Base-by-base conservation (phyloP, 257 asterid genomes). In the Solanum ossicruentum region DNA sequence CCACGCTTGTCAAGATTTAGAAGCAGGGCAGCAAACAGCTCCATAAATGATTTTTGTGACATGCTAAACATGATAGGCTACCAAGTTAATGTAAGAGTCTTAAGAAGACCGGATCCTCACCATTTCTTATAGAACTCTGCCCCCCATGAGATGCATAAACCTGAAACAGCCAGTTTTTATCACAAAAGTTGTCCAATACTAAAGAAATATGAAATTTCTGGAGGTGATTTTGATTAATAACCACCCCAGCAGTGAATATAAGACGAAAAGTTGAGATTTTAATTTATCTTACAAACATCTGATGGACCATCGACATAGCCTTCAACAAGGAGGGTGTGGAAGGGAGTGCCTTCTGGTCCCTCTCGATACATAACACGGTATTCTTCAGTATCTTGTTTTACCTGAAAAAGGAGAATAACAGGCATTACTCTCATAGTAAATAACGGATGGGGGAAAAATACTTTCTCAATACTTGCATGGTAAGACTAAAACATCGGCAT, bases 241-340 rank as follows among this genome's bases (percentile, higher is more conserved):
- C 17, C 80, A n/a, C 80, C 16, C 56, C 12, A 43, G 45, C 80
- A 0, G 80, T 45, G 7, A n/a, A 84, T 51, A 79, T 5, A 80
- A 85, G 13, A 11, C 75, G 63, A 79, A 85, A 51, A 15, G 63
- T 23, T 32, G 85, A 84, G 86, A 7, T 87, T 84, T 79, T 61
- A 10, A 66, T 41, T 82, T 83, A 86, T 85, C 99, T 93, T 95
- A 96, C 99, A 95, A 91, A 93, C 95, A 90, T 96, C 99, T 8
- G 89, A 58, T 2, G 99, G 97, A 32, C 98, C 99, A 85, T 95
- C 98, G 23, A 96, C 96, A 75, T 88, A 96, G 89, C 99, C 99
- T 89, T 96, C 99, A 49, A 86, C 95, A 43, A 96, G 98, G 78
- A 96, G 87, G 52, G 97, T 88, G 63, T 96, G 98, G 72, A 91